Evolutionary conservation across 495 filamentous ascomycete species (phyloP), one percentile per base, ranked within the genome.

Genomic region (Aspergillus heteromorphus): DNA sequence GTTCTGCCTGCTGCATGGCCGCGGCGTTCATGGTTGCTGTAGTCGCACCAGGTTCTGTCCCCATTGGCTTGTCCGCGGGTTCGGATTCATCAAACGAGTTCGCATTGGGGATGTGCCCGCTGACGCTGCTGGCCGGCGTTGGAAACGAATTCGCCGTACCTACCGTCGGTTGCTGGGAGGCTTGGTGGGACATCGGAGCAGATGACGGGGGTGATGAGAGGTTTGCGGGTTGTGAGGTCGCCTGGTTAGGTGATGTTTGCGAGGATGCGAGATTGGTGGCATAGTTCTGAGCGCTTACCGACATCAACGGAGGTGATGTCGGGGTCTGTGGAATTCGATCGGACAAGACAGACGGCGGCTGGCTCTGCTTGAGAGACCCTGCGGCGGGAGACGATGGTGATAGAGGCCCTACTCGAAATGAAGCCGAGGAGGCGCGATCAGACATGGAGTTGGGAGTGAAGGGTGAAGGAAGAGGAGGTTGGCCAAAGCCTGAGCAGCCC

Each of bases 221-320:
- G 51, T 65, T 70, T 40, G 66, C 57, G 55, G 65, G 64, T 65
- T 75, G 71, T 55, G 65, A 63, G 51, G 67, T 73, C 62, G 71
- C 65, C 73, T 73, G 69, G 61, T 68, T 70, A 55, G 71, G 68
- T 68, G 70, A 72, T 68, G 72, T 65, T 65, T 76, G 73, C 63
- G 69, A 66, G 62, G 72, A 67, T 68, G 65, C 61, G 65, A 76
- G 65, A 62, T 68, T 68, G 65, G 68, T 67, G 70, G 68, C 75
- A 78, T 78, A 68, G 58, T 67, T 75, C 59, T 66, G 67, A 67
- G 75, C 69, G 65, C 70, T 72, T 65, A 77, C 73, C 70, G 73
- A 76, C 75, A 78, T 78, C 73, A 76, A 78, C 73, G 73, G 70
- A 74, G 75, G 73, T 23, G 75, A 76, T 68, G 67, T 70, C 62